Percentiles rank a stretch among this genome's conserved stretches.
These are phyloP conservation scores for Sclerotiophoma versabilis DNA, from an alignment of 2,329 filamentous ascomycete genomes.

Conservation along the genomic window DNA sequence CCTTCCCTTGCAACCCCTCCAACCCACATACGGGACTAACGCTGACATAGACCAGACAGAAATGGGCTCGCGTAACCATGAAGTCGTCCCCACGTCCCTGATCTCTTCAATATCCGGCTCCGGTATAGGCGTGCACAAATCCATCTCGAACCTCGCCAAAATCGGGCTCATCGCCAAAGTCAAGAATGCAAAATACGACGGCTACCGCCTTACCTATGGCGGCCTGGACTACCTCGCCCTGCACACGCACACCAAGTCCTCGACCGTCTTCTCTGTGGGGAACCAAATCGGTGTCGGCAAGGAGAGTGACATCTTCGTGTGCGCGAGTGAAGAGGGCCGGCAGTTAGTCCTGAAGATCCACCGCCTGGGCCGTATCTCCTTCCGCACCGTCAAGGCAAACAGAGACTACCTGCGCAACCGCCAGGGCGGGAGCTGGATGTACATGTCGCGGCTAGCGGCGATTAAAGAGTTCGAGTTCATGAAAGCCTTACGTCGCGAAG, in stretches of 20 bases:
- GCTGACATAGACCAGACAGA: constrained; percentile 72
- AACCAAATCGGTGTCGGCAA: constrained; percentile 96
- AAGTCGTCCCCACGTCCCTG: constrained; percentile 88
- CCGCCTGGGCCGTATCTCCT: constrained; percentile 91
- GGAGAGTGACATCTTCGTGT: constrained; percentile 95
- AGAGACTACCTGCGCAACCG: constrained; percentile 91
- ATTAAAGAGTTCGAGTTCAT: constrained; percentile 96
- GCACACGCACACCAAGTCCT: constrained; percentile 82
- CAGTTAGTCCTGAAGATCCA: constrained; percentile 95
- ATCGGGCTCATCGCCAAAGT: constrained; percentile 88
- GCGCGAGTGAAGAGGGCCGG: constrained; percentile 77
- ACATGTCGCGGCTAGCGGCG: constrained; percentile 89
- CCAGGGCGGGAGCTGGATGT: constrained; percentile 91
- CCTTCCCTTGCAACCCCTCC: constrained; percentile 12
- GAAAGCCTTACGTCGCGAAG: constrained; percentile 81
- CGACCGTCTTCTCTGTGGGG: constrained; percentile 87
- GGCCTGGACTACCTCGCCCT: constrained; percentile 97
- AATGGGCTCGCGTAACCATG: constrained; percentile 93
- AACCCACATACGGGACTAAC: constrained; percentile 45
- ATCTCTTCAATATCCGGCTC: constrained; percentile 81
- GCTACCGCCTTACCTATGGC: constrained; percentile 95
- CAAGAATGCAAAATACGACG: constrained; percentile 97
- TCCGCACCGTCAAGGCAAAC: constrained; percentile 94
- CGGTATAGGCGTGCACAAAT: constrained; percentile 78
- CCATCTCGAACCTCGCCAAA: constrained; percentile 91